Conservation (phyloP, 2,329 filamentous ascomycete species). For the Fusarium brachygibbosum region DNA sequence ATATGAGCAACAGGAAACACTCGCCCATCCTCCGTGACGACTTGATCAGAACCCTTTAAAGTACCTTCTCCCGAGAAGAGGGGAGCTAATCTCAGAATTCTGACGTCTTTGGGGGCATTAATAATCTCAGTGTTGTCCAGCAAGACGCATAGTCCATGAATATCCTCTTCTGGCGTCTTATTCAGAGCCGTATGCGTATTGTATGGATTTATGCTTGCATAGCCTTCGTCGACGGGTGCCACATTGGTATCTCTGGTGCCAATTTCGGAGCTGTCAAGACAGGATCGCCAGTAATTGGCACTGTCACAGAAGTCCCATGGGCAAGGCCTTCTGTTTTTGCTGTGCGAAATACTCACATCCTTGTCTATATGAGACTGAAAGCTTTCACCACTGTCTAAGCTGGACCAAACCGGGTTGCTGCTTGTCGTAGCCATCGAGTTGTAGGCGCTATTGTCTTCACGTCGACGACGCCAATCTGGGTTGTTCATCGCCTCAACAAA, state of each 20-base stretch:
- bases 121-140: slow-evolving; percentile 16
- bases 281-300: slow-evolving; percentile 11
- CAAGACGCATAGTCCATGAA: slow-evolving; percentile 26
- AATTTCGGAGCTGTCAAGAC: slow-evolving; percentile 16
- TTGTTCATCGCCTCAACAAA: slow-evolving; percentile 54
- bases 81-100: slow-evolving; percentile 38
- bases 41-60: neutral
- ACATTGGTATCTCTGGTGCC: slow-evolving; percentile 5
- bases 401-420: slow-evolving; percentile 1
- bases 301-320: slow-evolving; percentile 20
- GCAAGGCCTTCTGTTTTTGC: neutral
- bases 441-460: slow-evolving; percentile 24
- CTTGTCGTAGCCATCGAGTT: slow-evolving; percentile 13
- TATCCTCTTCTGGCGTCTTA: neutral
- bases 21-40: neutral
- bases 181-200: neutral
- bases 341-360: neutral
- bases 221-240: neutral
- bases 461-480: slow-evolving; percentile 53
- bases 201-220: neutral
- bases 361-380: neutral
- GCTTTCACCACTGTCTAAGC: neutral
- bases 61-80: neutral
- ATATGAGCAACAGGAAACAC: slow-evolving; percentile 28
- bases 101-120: slow-evolving; percentile 14